Evolutionary conservation across 2,329 filamentous ascomycete species (phyloP).

Genomic region (Fusarium scirpi): DNA sequence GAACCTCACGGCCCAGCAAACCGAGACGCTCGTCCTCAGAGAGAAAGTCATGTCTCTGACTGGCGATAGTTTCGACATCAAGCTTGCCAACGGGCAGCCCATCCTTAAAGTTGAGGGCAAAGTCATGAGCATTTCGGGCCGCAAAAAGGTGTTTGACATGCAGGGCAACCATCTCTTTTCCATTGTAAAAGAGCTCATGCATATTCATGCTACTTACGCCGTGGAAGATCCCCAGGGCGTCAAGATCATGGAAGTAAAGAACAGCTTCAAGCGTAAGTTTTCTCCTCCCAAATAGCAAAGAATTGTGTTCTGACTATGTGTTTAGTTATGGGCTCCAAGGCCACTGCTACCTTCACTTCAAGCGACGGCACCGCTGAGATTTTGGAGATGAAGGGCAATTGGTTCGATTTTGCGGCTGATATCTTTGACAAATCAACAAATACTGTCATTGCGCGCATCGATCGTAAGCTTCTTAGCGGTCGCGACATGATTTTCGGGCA

Average conservation of each 20-base stretch:
- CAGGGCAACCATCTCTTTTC: slow-evolving; percentile 67
- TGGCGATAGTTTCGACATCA: slow-evolving; percentile 74
- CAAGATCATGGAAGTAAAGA: slow-evolving; percentile 68
- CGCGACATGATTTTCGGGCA: slow-evolving; percentile 69
- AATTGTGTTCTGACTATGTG: slow-evolving; percentile 1
- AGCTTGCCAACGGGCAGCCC: slow-evolving; percentile 63
- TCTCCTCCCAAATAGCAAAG: neutral
- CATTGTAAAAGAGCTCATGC: slow-evolving; percentile 64
- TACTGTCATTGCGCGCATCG: slow-evolving; percentile 67
- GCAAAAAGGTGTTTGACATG: slow-evolving; percentile 68
- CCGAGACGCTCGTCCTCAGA: slow-evolving; percentile 66
- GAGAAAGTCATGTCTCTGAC: slow-evolving; percentile 72
- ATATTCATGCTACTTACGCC: slow-evolving; percentile 64
- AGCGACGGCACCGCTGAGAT: slow-evolving; percentile 56
- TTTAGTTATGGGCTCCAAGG: slow-evolving; percentile 65
- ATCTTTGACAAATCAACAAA: slow-evolving; percentile 66
- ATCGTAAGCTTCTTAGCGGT: slow-evolving; percentile 68
- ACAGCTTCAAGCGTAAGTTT: slow-evolving; percentile 63
- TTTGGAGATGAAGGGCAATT: slow-evolving; percentile 71
- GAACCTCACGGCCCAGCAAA: slow-evolving; percentile 53
- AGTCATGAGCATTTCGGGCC: slow-evolving; percentile 62
- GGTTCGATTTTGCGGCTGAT: slow-evolving; percentile 66
- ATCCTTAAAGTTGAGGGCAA: slow-evolving; percentile 69
- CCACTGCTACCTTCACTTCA: slow-evolving; percentile 69
- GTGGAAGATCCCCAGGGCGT: slow-evolving; percentile 59